Evolutionary conservation across 352 stramenopile genomes (phyloP), one percentile per base, ranked within the genome.

Genomic region (Phytophthora pisi): DNA sequence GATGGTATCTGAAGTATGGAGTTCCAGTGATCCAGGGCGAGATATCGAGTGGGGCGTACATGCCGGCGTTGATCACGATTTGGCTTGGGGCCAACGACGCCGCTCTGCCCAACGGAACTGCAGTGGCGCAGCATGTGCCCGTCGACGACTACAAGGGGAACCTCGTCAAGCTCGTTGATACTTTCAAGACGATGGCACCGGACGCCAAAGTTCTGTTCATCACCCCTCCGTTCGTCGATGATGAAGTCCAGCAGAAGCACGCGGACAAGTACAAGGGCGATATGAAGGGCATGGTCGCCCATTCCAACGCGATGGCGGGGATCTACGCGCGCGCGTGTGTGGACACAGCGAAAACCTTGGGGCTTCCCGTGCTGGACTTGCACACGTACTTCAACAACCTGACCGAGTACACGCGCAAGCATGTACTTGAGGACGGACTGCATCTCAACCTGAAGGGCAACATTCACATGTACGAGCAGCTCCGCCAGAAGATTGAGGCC

Each of bases 11-110:
- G 9, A 62, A 75, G 61, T 58, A 72, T 36, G 70, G 56, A 26
- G 36, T 77, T 2, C 75, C 75, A 0, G 63, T 62, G 5, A 63
- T 82, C 50, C 38, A 56, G 26, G 34, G 70, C 1, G 78, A 86
- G 55, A 64, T 86, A 18, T 49, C 20, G 13, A 64, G 63, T 62
- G 50, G 26, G 40, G 51, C 20, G 20, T 71, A 70, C n/a, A 42
- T 18, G 43, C 72, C 78, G 16, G 50, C 52, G 18, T 55, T 86
- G n/a, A 70, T 84, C 63, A 81, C 78, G n/a, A 51, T 91, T 11
- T 89, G 77, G 75, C 57, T 89, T 23, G 82, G 80, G 10, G 72
- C 80, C 24, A 89, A 91, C 52, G 82, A 91, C 50, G 78, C 82
- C 1, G 79, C 79, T 13, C 62, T 88, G 11, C 50, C 30, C 5